Base-by-base conservation (phyloP, 1,284 basidiomycete species). In the Vanrija humicola region DNA sequence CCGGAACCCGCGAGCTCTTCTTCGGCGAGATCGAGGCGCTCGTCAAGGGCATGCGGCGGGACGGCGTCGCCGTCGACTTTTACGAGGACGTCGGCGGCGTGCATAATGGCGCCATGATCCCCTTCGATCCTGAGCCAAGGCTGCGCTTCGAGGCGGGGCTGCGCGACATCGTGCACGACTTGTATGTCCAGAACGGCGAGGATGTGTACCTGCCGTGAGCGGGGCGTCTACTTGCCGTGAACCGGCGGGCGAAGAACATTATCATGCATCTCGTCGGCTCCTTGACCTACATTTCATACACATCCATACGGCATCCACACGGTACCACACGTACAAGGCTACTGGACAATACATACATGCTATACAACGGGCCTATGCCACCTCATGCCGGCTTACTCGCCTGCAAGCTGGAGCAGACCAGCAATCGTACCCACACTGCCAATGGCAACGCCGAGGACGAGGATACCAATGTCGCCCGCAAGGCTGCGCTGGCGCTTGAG, bases 1-100 rank as follows among this genome's bases (percentile, higher is more conserved):
- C 65, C n/a, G 73, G 73, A 3, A 67, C 65, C 9, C 61, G 60
- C 16, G 73, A 75, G 63, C 44, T 65, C 25, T 59, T 75, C 49
- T 49, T 56, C 9, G 67, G 66, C 47, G 71, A 75, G 58, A 61
- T 64, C 25, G 34, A 62, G 21, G 56, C 56, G 6, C 53, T 73
- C 21, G 59, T 56, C 4, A 38, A 55, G n/a, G 56, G 56, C 21
- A 65, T 75, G 73, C 58, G 57, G 49, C 52, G 55, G 12, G 70
- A 64, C 38, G 68, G 66, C 9, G 66, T 73, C 7, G 52, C 62
- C 38, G 63, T 71, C 7, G 45, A 18, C 0, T 15, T 64, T 8
- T 48, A 29, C 8, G 46, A 50, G 58, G 34, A 34, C 12, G 34
- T 14, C 12, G 34, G 14, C 34, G 34, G 34, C 12, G 34, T 34